Conservation (phyloP, 2,329 filamentous ascomycete genomes). For the Epicoccum sorghinum region DNA sequence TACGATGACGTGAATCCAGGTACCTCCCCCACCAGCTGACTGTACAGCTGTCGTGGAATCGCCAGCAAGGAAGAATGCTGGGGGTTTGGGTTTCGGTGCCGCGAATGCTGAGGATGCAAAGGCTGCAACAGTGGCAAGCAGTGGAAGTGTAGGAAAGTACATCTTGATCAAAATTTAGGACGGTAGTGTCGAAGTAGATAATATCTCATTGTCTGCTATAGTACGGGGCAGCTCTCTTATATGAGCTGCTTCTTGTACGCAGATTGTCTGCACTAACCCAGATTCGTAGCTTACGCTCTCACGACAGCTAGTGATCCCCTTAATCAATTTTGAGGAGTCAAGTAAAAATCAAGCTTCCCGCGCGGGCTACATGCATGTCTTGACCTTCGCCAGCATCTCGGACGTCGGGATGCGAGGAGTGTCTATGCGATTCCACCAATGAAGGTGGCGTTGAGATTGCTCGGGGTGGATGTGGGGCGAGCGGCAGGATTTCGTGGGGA, state of each 20-base stretch:
- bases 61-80: slow-evolving; percentile 44
- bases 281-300: no score
- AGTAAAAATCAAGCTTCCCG: slow-evolving; percentile 1
- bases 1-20: neutral
- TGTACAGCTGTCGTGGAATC: slow-evolving; percentile 46
- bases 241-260: neutral
- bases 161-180: neutral
- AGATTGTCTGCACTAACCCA: no score
- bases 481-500: slow-evolving; percentile 14
- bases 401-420: slow-evolving; percentile 6
- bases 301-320: neutral
- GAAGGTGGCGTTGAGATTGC: neutral
- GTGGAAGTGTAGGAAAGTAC: slow-evolving; percentile 6
- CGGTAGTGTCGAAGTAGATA: neutral
- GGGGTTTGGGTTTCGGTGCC: slow-evolving; percentile 16
- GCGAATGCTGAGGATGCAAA: slow-evolving; percentile 2
- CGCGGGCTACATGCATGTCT: slow-evolving; percentile 1
- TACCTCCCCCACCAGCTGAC: slow-evolving; percentile 27
- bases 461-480: slow-evolving; percentile 4
- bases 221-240: no score
- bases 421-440: slow-evolving; percentile 13
- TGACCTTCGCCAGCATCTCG: slow-evolving; percentile 3
- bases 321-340: slow-evolving; percentile 10
- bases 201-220: no score
- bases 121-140: slow-evolving; percentile 9